These are phyloP conservation scores for Epichloe coenophiala DNA, from an alignment of 2,329 filamentous ascomycete genomes.

Conservation along the genomic window DNA sequence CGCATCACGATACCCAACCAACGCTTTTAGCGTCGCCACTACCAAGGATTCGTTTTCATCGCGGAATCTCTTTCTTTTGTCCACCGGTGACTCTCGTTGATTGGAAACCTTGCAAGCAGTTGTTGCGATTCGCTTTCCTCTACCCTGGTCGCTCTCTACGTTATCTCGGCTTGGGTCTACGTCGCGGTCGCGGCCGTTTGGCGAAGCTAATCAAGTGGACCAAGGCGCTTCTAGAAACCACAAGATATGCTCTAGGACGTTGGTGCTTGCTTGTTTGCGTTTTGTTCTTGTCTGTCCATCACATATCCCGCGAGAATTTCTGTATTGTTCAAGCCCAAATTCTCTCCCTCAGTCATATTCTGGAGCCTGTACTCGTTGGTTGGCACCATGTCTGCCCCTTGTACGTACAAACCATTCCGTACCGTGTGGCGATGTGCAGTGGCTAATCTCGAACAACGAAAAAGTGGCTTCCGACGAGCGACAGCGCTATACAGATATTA, in stretches of 20 bases:
- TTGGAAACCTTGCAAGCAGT: neutral
- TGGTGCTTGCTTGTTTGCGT: neutral
- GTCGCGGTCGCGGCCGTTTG: neutral
- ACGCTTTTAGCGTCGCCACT: neutral
- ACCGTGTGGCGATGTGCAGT: neutral
- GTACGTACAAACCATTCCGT: slow-evolving; percentile 7
- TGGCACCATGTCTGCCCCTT: slow-evolving; percentile 12
- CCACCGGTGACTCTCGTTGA: neutral
- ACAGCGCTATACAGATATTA: slow-evolving; percentile 40
- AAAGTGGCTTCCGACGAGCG: slow-evolving; percentile 38
- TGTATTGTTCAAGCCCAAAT: neutral
- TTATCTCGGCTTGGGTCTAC: neutral
- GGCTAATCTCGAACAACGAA: neutral
- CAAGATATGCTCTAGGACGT: slow-evolving; percentile 9
- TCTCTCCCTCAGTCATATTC: neutral
- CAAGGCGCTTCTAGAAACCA: neutral
- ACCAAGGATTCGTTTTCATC: neutral
- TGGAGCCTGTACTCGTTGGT: neutral
- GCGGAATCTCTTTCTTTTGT: neutral
- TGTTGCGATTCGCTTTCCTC: neutral
- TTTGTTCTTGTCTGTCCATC: neutral
- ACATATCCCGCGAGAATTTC: neutral
- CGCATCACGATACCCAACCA: slow-evolving; percentile 2
- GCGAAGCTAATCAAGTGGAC: neutral
- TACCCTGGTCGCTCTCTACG: neutral